Conservation (phyloP, 352 stramenopile species). For the Peronosclerospora sorghi region DNA sequence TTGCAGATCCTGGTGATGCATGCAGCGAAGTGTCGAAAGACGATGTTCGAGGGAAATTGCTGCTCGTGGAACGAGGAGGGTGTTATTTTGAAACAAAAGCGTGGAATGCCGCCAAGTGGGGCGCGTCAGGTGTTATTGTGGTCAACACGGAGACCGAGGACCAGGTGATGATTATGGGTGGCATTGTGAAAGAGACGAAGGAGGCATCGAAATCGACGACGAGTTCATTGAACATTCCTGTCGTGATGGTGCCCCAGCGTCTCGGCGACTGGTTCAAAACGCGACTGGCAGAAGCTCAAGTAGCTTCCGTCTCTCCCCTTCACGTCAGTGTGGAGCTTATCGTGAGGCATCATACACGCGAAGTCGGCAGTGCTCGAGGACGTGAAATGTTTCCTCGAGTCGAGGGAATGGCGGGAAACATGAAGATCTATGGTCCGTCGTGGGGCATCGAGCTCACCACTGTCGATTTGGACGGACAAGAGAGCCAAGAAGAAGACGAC, state of each 20-base stretch:
- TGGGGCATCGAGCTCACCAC: slow-evolving; percentile 45
- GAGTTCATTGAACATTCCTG: slow-evolving; percentile 23
- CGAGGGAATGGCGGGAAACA: slow-evolving; percentile 26
- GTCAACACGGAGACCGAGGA: slow-evolving; percentile 52
- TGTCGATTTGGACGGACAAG: slow-evolving; percentile 6
- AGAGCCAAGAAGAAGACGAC: slow-evolving; percentile 4
- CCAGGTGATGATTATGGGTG: slow-evolving; percentile 75
- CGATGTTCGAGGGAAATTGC: slow-evolving; percentile 31
- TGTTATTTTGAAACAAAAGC: slow-evolving; percentile 76
- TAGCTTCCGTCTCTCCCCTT: slow-evolving; percentile 13
- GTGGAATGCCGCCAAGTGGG: slow-evolving; percentile 31
- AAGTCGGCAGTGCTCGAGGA: slow-evolving; percentile 4
- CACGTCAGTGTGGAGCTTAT: slow-evolving; percentile 29
- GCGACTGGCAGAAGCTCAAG: slow-evolving; percentile 9
- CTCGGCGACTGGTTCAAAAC: slow-evolving; percentile 47
- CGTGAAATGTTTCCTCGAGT: slow-evolving; percentile 29
- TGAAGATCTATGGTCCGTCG: slow-evolving; percentile 38
- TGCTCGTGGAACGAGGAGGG: slow-evolving; percentile 38
- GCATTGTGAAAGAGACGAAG: slow-evolving; percentile 14
- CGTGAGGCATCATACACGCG: slow-evolving; percentile 19
- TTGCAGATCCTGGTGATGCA: slow-evolving; percentile 42
- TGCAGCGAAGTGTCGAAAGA: slow-evolving; percentile 31
- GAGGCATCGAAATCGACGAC: slow-evolving; percentile 3
- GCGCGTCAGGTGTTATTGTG: slow-evolving; percentile 45
- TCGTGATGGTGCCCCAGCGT: slow-evolving; percentile 54